phyloP scores from a whole-genome alignment of 1,139 yeast genomes.

The Yamadazyma buinensis region DNA sequence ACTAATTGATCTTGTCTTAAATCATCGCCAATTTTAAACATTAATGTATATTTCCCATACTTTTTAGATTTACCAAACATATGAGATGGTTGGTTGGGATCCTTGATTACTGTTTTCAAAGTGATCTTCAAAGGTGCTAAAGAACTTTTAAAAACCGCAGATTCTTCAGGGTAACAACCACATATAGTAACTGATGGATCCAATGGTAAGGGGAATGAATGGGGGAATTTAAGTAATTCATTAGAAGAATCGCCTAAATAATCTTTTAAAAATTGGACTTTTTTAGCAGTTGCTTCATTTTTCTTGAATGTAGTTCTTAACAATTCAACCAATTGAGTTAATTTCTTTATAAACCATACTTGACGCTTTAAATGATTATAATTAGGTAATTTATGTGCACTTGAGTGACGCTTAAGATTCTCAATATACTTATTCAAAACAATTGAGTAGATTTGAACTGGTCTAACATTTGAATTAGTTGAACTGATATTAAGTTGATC shows the following conservation, averaged over 20 bases:
- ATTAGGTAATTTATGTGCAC: constrained; percentile 27
- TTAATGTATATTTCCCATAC: constrained; percentile 67
- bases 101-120: constrained; percentile 52
- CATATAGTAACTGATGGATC: constrained; percentile 65
- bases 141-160: constrained; percentile 86
- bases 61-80: constrained; percentile 32
- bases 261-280: constrained; percentile 39
- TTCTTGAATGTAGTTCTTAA: constrained; percentile 37
- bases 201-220: constrained; percentile 65
- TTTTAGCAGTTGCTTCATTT: constrained; percentile 43
- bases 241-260: constrained; percentile 38
- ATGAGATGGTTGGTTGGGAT: constrained; percentile 19
- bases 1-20: constrained; percentile 94
- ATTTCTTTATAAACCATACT: constrained; percentile 43
- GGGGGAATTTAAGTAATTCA: constrained; percentile 38
- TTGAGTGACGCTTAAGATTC: constrained; percentile 29
- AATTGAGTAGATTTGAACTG: constrained; percentile 27
- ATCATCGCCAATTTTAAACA: constrained; percentile 96
- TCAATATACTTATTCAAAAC: constrained; percentile 41
- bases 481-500: constrained; percentile 45
- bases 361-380: constrained; percentile 41
- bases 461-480: constrained; percentile 9
- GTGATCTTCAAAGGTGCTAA: constrained; percentile 83
- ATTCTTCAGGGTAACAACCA: constrained; percentile 78
- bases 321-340: constrained; percentile 40